Percentiles rank a stretch among this genome's conserved stretches.
These are phyloP conservation scores for Lepidium africanum DNA, from an alignment of 345 rosid species.

Conservation along the genomic window DNA sequence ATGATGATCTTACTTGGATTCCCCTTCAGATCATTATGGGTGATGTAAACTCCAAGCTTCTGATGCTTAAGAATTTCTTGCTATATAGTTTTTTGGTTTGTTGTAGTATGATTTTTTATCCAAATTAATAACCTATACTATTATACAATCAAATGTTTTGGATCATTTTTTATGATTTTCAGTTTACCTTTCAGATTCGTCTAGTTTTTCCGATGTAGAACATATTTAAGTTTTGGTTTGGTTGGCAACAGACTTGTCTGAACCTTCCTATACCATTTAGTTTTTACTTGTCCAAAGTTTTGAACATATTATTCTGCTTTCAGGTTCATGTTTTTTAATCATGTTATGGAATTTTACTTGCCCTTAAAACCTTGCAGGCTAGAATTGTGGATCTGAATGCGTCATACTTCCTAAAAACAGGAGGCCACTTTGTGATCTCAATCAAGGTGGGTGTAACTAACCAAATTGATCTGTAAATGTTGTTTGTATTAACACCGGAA, in stretches of 20 bases:
- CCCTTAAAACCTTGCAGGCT: constrained; percentile 43
- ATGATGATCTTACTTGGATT: constrained; percentile 58
- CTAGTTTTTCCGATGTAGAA: background rate
- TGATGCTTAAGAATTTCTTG: constrained; percentile 16
- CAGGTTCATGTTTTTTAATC: background rate
- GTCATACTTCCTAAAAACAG: constrained; percentile 73
- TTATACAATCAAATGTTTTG: no score
- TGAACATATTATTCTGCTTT: background rate
- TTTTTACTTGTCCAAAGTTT: background rate
- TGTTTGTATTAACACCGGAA: background rate
- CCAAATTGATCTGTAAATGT: background rate
- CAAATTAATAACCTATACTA: background rate
- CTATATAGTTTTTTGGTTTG: background rate
- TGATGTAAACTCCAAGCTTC: constrained; percentile 58
- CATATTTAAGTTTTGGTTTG: background rate
- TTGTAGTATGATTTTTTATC: background rate
- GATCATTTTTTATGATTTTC: background rate
- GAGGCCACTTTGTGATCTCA: constrained; percentile 96
- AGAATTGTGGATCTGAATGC: constrained; percentile 92
- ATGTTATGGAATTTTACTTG: background rate
- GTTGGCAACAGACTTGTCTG: background rate
- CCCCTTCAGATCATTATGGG: constrained; percentile 58
- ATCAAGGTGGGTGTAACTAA: constrained; percentile 58
- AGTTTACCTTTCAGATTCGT: background rate
- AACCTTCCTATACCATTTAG: background rate